phyloP scores from a whole-genome alignment of 2,329 filamentous ascomycete genomes.

The Talaromyces sp. region DNA sequence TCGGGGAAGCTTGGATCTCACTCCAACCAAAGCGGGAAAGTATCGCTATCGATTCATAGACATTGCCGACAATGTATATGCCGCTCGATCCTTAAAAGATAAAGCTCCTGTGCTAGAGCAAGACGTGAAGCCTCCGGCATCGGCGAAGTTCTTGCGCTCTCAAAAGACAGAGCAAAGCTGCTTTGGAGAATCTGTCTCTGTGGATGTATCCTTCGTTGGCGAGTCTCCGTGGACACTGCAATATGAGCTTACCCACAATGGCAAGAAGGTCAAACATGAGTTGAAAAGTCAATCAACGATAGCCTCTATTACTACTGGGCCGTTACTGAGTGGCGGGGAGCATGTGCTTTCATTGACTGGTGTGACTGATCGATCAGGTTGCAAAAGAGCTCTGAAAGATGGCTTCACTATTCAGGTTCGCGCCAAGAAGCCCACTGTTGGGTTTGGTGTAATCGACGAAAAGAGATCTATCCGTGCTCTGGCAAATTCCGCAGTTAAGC shows the following conservation, averaged over 20 bases:
- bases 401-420: conserved; percentile 81
- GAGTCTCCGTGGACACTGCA: conserved; percentile 84
- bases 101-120: conserved; percentile 67
- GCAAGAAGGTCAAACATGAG: conserved; percentile 68
- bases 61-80: conserved; percentile 79
- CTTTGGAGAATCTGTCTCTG: conserved; percentile 71
- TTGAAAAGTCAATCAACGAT: conserved; percentile 57
- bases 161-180: conserved; percentile 60
- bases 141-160: conserved; percentile 60
- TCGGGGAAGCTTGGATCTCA: conserved; percentile 77
- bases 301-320: conserved; percentile 69
- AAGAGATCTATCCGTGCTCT: conserved; percentile 69
- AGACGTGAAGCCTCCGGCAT: conserved; percentile 86
- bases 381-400: conserved; percentile 78
- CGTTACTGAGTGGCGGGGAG: conserved; percentile 74
- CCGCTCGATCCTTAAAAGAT: conserved; percentile 56
- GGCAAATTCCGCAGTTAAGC: conserved; percentile 64
- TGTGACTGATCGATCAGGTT: conserved; percentile 78
- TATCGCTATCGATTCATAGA: conserved; percentile 82
- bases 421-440: conserved; percentile 77
- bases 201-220: conserved; percentile 69
- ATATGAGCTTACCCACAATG: conserved; percentile 87
- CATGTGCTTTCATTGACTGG: conserved; percentile 82
- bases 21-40: conserved; percentile 71
- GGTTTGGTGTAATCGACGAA: conserved; percentile 80